These are phyloP conservation scores for Xylaria sp. DNA, from an alignment of 2,329 filamentous ascomycete species.

Conservation along the genomic window DNA sequence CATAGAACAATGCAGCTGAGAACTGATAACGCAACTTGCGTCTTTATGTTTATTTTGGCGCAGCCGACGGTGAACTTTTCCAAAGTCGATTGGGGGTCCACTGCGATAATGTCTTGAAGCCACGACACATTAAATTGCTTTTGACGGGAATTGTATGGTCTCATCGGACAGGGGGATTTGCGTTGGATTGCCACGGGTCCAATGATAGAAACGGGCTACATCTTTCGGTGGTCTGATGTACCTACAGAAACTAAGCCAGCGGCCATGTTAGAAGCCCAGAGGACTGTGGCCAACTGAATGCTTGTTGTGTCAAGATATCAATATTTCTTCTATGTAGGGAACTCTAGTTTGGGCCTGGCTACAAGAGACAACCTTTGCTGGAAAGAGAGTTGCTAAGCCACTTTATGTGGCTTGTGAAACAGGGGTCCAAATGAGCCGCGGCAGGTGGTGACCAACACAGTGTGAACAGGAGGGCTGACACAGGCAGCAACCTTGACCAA, in stretches of 20 bases:
- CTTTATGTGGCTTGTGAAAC: constrained; percentile 18
- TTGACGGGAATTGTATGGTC: neutral
- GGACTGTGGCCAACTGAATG: no score
- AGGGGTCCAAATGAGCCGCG: neutral
- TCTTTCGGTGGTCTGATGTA: no score
- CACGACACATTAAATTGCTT: constrained; percentile 2
- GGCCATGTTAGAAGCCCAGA: no score
- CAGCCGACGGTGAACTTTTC: neutral
- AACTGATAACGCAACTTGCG: neutral
- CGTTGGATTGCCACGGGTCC: neutral
- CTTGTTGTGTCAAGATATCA: no score
- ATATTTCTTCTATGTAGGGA: no score
- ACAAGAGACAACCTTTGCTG: no score
- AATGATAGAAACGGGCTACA: no score
- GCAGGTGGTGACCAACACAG: neutral
- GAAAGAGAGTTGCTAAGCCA: constrained; percentile 8
- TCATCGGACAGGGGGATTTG: neutral
- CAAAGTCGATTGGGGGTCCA: neutral
- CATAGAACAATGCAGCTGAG: neutral
- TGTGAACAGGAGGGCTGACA: constrained; percentile 6
- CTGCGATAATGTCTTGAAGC: neutral
- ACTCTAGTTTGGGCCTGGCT: no score
- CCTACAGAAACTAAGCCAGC: no score
- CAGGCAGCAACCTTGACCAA: constrained; percentile 5
- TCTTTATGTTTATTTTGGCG: neutral